These are phyloP conservation scores for Xylariaceae sp. DNA, from an alignment of 2,329 filamentous ascomycete species.

Conservation along the genomic window DNA sequence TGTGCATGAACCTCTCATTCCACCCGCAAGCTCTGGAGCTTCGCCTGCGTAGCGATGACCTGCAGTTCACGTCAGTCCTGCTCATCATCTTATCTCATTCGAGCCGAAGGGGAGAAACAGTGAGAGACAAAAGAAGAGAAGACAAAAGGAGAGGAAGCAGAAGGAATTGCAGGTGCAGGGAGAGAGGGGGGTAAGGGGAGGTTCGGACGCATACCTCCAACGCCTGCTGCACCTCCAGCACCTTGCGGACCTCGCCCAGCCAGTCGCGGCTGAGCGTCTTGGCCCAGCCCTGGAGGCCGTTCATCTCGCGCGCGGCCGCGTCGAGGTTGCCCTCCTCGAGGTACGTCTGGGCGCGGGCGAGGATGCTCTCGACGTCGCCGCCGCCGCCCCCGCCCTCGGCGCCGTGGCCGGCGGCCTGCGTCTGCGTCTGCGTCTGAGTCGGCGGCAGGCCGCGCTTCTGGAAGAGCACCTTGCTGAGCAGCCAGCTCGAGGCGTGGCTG, in stretches of 20 bases:
- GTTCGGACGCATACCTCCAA: conserved; percentile 65
- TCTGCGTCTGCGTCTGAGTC: no score
- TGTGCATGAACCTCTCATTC: no score
- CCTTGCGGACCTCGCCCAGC: conserved; percentile 82
- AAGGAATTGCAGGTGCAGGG: neutral
- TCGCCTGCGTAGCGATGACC: conserved; percentile 23
- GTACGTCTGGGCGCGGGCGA: conserved; percentile 80
- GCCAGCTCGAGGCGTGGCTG: conserved; percentile 82
- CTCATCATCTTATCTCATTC: neutral
- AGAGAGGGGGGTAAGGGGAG: neutral
- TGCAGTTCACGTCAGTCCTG: no score
- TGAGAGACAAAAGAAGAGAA: neutral
- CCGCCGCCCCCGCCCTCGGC: no score
- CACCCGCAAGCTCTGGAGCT: conserved; percentile 21
- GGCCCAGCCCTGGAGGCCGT: conserved; percentile 84
- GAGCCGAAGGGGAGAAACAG: neutral
- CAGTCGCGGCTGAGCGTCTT: conserved; percentile 93
- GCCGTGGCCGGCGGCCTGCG: no score
- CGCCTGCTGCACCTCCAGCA: conserved; percentile 91
- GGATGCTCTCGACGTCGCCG: conserved; percentile 86
- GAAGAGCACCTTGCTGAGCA: conserved; percentile 92
- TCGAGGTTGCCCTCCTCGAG: conserved; percentile 93
- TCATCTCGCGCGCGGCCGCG: conserved; percentile 89
- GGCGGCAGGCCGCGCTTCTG: conserved; percentile 83
- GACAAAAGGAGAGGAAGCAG: neutral